Conservation (phyloP, 164 flowering plant species). For the Warburgia ugandensis region DNA sequence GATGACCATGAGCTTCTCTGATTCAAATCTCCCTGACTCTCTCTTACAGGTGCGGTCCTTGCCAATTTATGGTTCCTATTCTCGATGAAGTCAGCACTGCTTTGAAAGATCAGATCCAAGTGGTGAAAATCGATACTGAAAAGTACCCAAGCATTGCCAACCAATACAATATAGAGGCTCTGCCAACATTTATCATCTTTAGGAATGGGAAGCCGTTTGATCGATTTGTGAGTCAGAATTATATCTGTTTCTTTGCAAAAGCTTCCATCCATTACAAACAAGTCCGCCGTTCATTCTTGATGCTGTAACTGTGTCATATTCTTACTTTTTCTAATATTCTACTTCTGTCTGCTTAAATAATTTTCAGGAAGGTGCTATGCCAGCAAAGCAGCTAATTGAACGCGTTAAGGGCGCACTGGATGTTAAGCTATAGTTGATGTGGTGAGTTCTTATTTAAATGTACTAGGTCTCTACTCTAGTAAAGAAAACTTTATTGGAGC, state of each 20-base stretch:
- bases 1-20: too few relatives aligned
- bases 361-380: slow-evolving; percentile 79
- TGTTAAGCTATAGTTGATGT: too few relatives aligned
- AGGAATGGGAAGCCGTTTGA: slow-evolving; percentile 73
- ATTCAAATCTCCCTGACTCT: not conserved
- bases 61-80: slow-evolving; percentile 87
- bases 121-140: slow-evolving; percentile 93
- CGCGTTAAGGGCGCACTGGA: slow-evolving; percentile 47
- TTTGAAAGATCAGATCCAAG: slow-evolving; percentile 60
- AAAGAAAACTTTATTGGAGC: too few relatives aligned
- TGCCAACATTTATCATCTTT: slow-evolving; percentile 88
- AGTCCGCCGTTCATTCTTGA: too few relatives aligned
- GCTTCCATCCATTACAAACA: too few relatives aligned
- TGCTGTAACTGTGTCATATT: too few relatives aligned
- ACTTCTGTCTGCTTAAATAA: not conserved
- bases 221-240: slow-evolving; percentile 81
- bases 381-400: slow-evolving; percentile 54
- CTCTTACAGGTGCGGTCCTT: slow-evolving; percentile 91
- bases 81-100: slow-evolving; percentile 57
- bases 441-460: too few relatives aligned
- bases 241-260: not conserved
- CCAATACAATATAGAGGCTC: slow-evolving; percentile 61
- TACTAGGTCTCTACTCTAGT: too few relatives aligned
- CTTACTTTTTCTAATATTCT: too few relatives aligned
- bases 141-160: slow-evolving; percentile 77